Conservation (phyloP, 1,139 yeast species). For the Yamadazyma songkhlaensis region DNA sequence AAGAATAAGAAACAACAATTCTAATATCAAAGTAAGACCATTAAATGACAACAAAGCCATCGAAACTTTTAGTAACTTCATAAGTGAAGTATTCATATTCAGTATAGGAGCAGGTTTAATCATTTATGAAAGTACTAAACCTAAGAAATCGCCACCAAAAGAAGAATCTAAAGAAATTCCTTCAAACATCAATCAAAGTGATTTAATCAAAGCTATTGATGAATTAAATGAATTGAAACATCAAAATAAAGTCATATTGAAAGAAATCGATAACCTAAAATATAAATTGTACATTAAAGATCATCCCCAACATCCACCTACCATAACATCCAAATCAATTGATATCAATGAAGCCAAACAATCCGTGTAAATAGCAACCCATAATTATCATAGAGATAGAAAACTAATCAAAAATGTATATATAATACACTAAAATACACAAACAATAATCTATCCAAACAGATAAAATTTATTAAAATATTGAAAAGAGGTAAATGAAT, state of each 20-base stretch:
- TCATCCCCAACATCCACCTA: slow-evolving; percentile 2
- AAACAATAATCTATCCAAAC: slow-evolving; percentile 3
- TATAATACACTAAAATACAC: slow-evolving; percentile 8
- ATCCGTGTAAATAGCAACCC: slow-evolving; percentile 8
- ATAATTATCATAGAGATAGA: slow-evolving; percentile 7
- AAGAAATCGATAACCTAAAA: slow-evolving; percentile 11
- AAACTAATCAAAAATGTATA: slow-evolving; percentile 15
- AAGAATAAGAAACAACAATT: slow-evolving; percentile 59
- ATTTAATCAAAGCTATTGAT: neutral
- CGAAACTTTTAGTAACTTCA: slow-evolving; percentile 76
- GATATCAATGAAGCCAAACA: neutral
- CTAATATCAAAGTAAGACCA: slow-evolving; percentile 62
- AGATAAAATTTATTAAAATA: slow-evolving; percentile 1
- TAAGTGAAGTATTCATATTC: slow-evolving; percentile 76
- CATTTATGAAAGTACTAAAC: slow-evolving; percentile 69
- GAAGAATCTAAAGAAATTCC: neutral
- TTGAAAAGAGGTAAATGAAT: neutral
- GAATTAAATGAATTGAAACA: slow-evolving; percentile 6
- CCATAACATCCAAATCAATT: neutral
- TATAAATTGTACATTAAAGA: neutral
- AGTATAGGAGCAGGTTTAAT: slow-evolving; percentile 77
- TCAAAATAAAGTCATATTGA: slow-evolving; percentile 12
- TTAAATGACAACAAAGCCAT: slow-evolving; percentile 82
- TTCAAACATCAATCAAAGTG: slow-evolving; percentile 34
- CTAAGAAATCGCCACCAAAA: slow-evolving; percentile 37